These are phyloP conservation scores for Phaeotremella skinneri DNA, from an alignment of 768 basidiomycete species.

Conservation along the genomic window DNA sequence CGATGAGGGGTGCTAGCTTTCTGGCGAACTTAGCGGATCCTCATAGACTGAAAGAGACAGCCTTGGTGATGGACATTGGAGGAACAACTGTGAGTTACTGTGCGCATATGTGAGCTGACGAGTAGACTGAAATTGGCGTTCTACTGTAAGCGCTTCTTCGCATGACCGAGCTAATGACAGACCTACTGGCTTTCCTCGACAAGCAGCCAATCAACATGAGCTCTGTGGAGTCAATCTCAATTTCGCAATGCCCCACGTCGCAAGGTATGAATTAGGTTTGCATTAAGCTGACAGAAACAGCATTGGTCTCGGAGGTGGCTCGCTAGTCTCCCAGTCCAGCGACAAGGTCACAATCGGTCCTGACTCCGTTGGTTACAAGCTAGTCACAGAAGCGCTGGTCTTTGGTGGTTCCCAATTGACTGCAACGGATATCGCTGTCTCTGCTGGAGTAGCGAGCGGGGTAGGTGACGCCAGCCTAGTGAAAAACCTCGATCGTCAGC, in stretches of 20 bases:
- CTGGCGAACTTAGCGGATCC: conserved; percentile 55
- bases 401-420: conserved; percentile 63
- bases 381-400: conserved; percentile 57
- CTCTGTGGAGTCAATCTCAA: conserved; percentile 18
- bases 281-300: not conserved
- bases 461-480: conserved; percentile 47
- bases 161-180: not conserved
- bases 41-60: conserved; percentile 28
- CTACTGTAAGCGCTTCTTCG: not conserved
- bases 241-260: conserved; percentile 18
- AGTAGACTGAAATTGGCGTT: conserved; percentile 14
- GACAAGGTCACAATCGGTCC: conserved; percentile 61
- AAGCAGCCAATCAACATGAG: conserved; percentile 16
- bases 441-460: conserved; percentile 40
- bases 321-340: conserved; percentile 53
- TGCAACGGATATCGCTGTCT: conserved; percentile 63
- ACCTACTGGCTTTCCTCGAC: conserved; percentile 18
- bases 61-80: conserved; percentile 62
- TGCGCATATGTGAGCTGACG: not conserved
- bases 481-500: conserved; percentile 36
- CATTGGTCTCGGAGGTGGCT: conserved; percentile 56
- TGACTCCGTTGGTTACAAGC: conserved; percentile 63
- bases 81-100: conserved; percentile 57
- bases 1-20: conserved; percentile 67
- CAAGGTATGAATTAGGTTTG: not conserved